phyloP scores from a whole-genome alignment of 768 basidiomycete genomes.

The Rhizopogon vesiculosus region DNA sequence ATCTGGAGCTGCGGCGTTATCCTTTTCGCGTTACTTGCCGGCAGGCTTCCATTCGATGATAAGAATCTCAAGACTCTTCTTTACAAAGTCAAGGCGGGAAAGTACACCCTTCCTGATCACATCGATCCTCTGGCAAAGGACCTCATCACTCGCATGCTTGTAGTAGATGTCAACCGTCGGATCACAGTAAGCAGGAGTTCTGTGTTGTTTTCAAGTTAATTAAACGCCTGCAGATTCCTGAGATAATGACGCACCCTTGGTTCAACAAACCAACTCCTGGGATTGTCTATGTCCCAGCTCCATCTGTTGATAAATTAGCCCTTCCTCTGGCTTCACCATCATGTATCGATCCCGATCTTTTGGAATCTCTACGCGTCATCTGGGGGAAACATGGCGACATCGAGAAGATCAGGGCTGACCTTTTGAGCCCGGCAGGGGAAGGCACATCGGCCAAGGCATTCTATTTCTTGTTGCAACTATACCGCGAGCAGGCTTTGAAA shows the following conservation, averaged over 20 bases:
- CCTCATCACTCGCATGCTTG: constrained; percentile 81
- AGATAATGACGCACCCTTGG: constrained; percentile 87
- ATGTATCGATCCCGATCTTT: constrained; percentile 71
- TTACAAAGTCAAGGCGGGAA: constrained; percentile 81
- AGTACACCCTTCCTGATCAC: constrained; percentile 77
- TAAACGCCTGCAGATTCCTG: constrained; percentile 58
- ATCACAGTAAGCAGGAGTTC: constrained; percentile 60
- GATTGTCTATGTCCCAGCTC: constrained; percentile 46
- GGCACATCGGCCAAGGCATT: constrained; percentile 83
- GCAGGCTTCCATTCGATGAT: constrained; percentile 92
- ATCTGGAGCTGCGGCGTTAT: constrained; percentile 98
- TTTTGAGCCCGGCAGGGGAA: constrained; percentile 63
- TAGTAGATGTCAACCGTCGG: constrained; percentile 74
- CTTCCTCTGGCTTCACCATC: constrained; percentile 62
- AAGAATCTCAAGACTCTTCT: constrained; percentile 75
- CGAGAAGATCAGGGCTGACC: constrained; percentile 55
- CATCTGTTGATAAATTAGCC: constrained; percentile 64
- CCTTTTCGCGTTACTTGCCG: constrained; percentile 84
- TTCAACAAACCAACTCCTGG: constrained; percentile 48
- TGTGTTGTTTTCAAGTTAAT: constrained; percentile 2
- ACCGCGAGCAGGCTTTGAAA: constrained; percentile 61
- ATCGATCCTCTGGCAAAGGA: constrained; percentile 84
- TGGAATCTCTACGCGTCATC: constrained; percentile 75
- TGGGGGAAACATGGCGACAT: constrained; percentile 73
- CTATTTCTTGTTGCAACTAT: constrained; percentile 77